Evolutionary conservation across 805 yeast species (phyloP).

Genomic region (Kuraishia ogatae): DNA sequence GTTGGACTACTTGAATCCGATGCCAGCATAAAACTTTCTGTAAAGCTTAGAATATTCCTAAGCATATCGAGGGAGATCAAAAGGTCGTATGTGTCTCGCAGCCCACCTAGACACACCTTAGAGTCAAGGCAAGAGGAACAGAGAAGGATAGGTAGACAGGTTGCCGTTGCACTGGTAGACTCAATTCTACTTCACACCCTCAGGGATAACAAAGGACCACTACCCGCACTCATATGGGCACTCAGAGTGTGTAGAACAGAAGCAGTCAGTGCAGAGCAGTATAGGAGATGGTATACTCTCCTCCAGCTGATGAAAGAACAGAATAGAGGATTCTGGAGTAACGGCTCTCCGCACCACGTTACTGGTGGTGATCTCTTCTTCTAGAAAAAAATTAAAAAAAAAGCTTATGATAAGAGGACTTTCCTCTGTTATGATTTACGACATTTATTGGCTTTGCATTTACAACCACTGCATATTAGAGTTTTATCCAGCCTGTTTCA

Average conservation of each 20-base stretch:
- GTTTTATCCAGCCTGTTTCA: not conserved
- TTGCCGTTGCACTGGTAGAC: not conserved
- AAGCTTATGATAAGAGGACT: not conserved
- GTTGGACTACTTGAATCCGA: conserved; percentile 1
- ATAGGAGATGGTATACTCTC: not conserved
- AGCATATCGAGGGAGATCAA: not conserved
- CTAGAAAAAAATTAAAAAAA: not conserved
- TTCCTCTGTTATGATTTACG: not conserved
- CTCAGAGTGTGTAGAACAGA: conserved; percentile 1
- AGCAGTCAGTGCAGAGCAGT: not conserved
- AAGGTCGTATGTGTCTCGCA: not conserved
- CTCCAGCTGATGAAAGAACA: not conserved
- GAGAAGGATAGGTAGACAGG: not conserved
- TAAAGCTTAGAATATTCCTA: not conserved
- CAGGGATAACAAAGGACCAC: not conserved
- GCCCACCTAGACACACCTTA: not conserved
- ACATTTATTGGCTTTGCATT: not conserved
- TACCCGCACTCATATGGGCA: not conserved
- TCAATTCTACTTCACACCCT: not conserved
- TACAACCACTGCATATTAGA: not conserved
- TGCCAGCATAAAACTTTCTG: not conserved
- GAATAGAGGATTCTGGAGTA: conserved; percentile 1
- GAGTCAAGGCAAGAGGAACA: not conserved
- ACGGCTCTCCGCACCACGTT: not conserved
- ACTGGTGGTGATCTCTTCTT: not conserved